Percentiles rank a stretch among this genome's conserved stretches.
Evolutionary conservation across 2,329 filamentous ascomycete genomes (phyloP).

Genomic region (Fusarium miscanthi): DNA sequence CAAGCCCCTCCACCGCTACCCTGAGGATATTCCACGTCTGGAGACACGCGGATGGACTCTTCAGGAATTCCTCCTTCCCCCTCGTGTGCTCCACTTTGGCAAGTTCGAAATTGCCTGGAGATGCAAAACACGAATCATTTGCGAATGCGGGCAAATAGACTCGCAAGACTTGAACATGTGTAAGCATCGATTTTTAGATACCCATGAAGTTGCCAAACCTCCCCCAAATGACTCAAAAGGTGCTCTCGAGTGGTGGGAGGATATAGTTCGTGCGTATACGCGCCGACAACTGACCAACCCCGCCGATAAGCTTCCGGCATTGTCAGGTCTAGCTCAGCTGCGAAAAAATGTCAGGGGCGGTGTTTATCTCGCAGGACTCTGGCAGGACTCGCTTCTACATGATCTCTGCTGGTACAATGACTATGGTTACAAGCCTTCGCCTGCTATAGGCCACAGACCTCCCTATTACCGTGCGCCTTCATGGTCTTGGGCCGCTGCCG

Average conservation of each 20-base stretch:
- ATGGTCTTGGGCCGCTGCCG: background rate
- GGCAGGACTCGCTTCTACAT: background rate
- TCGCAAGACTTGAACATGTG: no score
- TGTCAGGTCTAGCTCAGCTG: background rate
- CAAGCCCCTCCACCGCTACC: fast-evolving
- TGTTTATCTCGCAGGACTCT: background rate
- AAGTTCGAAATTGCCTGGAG: background rate
- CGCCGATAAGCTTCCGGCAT: background rate
- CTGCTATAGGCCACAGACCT: background rate
- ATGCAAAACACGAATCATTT: background rate
- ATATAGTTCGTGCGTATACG: background rate
- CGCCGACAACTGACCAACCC: background rate
- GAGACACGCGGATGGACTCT: background rate
- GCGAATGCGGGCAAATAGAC: background rate
- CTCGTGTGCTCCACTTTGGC: background rate
- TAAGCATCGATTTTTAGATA: no score
- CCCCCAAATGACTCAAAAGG: background rate
- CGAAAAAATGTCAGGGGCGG: background rate
- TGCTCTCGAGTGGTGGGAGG: background rate
- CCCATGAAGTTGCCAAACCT: no score
- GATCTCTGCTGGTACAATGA: background rate
- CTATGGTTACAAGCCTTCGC: no score
- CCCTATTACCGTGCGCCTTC: background rate
- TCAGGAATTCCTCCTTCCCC: background rate
- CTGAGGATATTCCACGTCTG: fast-evolving